These are phyloP conservation scores for Recurvomyces mirabilis DNA, from an alignment of 495 filamentous ascomycete species.

Conservation along the genomic window DNA sequence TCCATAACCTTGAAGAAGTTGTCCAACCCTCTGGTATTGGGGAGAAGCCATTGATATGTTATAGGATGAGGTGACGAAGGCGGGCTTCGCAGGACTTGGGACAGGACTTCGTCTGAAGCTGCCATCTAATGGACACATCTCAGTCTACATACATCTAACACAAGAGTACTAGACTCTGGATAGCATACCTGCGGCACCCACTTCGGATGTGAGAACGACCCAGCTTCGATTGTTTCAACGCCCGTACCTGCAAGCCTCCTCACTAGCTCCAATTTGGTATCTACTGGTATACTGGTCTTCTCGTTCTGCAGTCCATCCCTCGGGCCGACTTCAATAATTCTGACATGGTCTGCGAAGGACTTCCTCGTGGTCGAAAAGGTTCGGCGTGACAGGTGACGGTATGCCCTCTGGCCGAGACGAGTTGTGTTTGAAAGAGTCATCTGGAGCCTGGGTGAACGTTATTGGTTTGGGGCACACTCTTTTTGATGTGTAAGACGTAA, in stretches of 20 bases:
- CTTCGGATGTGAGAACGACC: slow-evolving; percentile 90
- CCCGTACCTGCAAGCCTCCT: slow-evolving; percentile 72
- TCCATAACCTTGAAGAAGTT: slow-evolving; percentile 36
- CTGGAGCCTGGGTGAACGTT: background rate
- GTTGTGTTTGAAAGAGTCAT: background rate
- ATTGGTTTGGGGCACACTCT: background rate
- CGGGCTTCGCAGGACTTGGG: slow-evolving; percentile 52
- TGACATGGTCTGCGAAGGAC: slow-evolving; percentile 33
- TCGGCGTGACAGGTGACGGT: slow-evolving; percentile 11
- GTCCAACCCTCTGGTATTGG: slow-evolving; percentile 73
- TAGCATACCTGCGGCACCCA: slow-evolving; percentile 83
- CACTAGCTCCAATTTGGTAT: slow-evolving; percentile 79
- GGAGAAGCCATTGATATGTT: slow-evolving; percentile 86
- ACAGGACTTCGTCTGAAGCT: slow-evolving; percentile 71
- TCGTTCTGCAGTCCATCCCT: slow-evolving; percentile 96
- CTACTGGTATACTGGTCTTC: slow-evolving; percentile 65
- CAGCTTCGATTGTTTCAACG: slow-evolving; percentile 79
- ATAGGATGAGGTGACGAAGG: slow-evolving; percentile 52
- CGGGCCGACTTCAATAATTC: slow-evolving; percentile 86
- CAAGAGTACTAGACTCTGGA: background rate
- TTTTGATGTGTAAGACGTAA: background rate
- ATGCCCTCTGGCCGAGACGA: slow-evolving; percentile 2
- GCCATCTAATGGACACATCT: slow-evolving; percentile 57
- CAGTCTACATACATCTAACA: background rate
- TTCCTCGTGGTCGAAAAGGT: slow-evolving; percentile 5